Conservation (phyloP, 495 filamentous ascomycete species). For the Glutinoglossum americanum region DNA sequence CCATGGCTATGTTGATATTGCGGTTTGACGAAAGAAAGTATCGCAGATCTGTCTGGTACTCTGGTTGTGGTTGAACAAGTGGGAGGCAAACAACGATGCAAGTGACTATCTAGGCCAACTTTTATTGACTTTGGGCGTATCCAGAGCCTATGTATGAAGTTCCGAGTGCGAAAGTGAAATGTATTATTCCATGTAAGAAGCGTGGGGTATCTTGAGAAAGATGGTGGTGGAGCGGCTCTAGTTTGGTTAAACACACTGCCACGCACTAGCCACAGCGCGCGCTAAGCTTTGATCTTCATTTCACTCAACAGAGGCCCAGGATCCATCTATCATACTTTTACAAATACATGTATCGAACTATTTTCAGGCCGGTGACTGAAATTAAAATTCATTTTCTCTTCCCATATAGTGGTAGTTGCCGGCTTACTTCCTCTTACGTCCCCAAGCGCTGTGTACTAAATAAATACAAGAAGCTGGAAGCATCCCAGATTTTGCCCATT, state of each 20-base stretch:
- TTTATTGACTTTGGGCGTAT: background rate
- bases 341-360: background rate
- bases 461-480: background rate
- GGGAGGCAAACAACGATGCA: background rate
- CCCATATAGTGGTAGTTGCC: background rate
- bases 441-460: background rate
- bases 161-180: background rate
- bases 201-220: background rate
- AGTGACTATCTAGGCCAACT: background rate
- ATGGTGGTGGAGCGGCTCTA: background rate
- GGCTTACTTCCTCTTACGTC: background rate
- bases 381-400: background rate
- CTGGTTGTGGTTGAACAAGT: background rate
- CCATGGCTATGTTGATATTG: conserved; percentile 32
- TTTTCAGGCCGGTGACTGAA: background rate
- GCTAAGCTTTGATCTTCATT: background rate
- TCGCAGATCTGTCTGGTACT: background rate
- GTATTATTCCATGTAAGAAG: background rate
- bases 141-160: background rate
- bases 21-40: background rate
- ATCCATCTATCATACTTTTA: too few species aligned
- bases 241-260: background rate
- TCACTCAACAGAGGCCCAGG: too few species aligned
- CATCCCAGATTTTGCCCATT: background rate
- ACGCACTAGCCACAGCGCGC: background rate